Conservation (phyloP, 2,329 filamentous ascomycete species). For the Ophiostoma ips region DNA sequence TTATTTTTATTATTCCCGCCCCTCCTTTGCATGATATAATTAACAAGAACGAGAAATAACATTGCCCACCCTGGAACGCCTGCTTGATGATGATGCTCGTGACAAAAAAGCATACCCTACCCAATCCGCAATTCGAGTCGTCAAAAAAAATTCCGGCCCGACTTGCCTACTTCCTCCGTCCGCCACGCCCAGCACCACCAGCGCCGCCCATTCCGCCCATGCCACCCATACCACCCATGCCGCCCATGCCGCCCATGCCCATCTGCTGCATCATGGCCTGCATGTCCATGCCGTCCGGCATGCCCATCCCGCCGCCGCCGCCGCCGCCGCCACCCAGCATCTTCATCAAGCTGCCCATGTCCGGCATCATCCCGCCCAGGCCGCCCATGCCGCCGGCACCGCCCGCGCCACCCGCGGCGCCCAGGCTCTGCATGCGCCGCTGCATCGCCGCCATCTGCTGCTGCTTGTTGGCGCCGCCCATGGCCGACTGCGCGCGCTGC, state of each 20-base stretch:
- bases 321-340: conserved; percentile 67
- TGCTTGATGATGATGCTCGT: too few relatives aligned
- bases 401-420: conserved; percentile 50
- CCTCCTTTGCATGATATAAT: too few relatives aligned
- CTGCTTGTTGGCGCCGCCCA: conserved; percentile 81
- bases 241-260: conserved; percentile 42
- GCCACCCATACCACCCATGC: conserved; percentile 12
- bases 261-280: conserved; percentile 66
- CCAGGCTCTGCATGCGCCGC: conserved; percentile 87
- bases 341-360: conserved; percentile 80
- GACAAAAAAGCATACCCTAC: not conserved
- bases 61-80: not conserved
- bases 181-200: conserved; percentile 8
- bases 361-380: conserved; percentile 42
- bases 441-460: conserved; percentile 97
- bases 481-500: conserved; percentile 80
- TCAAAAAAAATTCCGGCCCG: too few relatives aligned
- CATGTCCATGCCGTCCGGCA: conserved; percentile 64
- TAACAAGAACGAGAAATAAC: not conserved
- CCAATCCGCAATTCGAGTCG: not conserved
- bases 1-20: too few relatives aligned
- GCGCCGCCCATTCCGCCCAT: not conserved
- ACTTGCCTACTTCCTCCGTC: conserved; percentile 11
- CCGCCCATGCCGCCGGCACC: conserved; percentile 19
- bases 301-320: conserved; percentile 36